Evolutionary conservation across 164 flowering plant genomes (phyloP), one percentile per base, ranked within the genome.

Genomic region (Pachysandra terminalis): DNA sequence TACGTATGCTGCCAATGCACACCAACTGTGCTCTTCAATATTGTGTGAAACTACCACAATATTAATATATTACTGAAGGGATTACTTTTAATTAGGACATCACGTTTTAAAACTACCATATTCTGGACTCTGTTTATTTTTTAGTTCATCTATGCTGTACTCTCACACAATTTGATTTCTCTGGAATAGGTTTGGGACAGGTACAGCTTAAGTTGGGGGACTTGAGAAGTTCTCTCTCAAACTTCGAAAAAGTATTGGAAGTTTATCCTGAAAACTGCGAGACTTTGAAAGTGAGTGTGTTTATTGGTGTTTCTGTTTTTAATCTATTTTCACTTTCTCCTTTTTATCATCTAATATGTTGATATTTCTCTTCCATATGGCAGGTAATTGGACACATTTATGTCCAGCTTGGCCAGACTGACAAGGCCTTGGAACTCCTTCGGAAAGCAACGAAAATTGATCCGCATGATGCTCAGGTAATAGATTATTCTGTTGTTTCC

Each of bases 211-310:
- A 91, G 79, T 69, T 90, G 74, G 96, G 96, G 73, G 99, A 96
- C 75, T 76, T 86, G 57, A 84, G 79, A 82, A 88, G 95, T 83
- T 82, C 98, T 40, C 86, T 89, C 54, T 71, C 89, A 55, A 96
- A 93, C 77, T 96, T 89, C 77, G 99, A 96, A 71, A 96, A 96
- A 77, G 97, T 96, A 59, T 84, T 96, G 90, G 99, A 96, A 74
- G 87, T 91, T 56, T 80, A 89, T 64, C 97, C 98, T 57, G 98
- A 96, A 71, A 93, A 85, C 71, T 86, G 90, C 72, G 99, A 96
- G 78, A 81, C 95, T 66, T 55, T 96, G 74, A 96, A 91, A 78
- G 98, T 90, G 75, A 80, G 89, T 86, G n/a, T 62, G 37, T 40
- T 19, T 19, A 54, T 52, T 9, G 40, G 35, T 57, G 28, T 15